phyloP scores from a whole-genome alignment of 179 eudicot genomes.

The Actinidia polygama region DNA sequence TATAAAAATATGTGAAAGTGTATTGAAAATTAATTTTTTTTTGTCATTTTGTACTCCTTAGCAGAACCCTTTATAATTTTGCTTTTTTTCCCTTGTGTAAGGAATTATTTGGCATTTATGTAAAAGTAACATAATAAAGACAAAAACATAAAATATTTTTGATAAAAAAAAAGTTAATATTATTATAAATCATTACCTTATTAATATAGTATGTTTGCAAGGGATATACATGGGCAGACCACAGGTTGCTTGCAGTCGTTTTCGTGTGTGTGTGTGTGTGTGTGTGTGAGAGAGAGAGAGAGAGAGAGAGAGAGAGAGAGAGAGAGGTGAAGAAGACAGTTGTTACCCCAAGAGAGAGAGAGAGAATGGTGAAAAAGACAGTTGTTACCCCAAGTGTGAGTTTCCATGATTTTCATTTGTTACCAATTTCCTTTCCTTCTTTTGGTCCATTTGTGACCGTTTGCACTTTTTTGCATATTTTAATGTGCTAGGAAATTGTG shows the following conservation, averaged over 20 bases:
- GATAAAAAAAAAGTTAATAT: too few relatives aligned
- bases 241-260: conserved; percentile 93
- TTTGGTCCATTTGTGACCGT: background rate
- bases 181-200: too few relatives aligned
- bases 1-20: too few relatives aligned
- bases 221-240: conserved; percentile 65
- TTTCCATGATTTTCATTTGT: conserved; percentile 1
- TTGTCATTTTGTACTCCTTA: background rate
- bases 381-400: conserved; percentile 19
- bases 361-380: conserved; percentile 28
- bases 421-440: conserved; percentile 8
- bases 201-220: background rate
- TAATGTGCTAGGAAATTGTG: background rate
- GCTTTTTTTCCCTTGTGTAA: too few relatives aligned
- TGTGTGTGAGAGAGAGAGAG: conserved; percentile 43
- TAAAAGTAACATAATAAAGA: background rate
- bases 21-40: too few relatives aligned
- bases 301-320: conserved; percentile 27
- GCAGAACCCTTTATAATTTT: conserved; percentile 13
- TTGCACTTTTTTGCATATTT: background rate
- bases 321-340: too few relatives aligned
- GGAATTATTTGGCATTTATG: conserved; percentile 8
- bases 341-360: conserved; percentile 29
- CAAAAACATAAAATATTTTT: background rate
- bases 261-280: too few relatives aligned